These are phyloP conservation scores for Moesziomyces parantarcticus DNA, from an alignment of 1,284 basidiomycete genomes.

Conservation along the genomic window DNA sequence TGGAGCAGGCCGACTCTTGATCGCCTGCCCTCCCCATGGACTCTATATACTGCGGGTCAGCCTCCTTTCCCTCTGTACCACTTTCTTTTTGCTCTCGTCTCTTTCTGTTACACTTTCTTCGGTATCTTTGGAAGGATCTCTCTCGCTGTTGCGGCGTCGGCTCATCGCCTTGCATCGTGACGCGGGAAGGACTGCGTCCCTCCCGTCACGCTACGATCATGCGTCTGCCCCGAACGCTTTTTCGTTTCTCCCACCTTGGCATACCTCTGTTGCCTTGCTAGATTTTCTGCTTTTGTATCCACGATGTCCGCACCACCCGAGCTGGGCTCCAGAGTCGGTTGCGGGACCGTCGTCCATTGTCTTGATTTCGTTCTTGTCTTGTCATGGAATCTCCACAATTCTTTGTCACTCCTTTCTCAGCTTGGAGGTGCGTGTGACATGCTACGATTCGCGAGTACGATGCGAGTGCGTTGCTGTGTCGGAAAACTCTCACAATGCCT, in stretches of 20 bases:
- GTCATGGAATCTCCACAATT: constrained; percentile 8
- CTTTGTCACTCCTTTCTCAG: background rate
- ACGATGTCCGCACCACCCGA: constrained; percentile 31
- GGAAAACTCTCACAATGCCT: no score
- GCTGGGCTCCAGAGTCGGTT: constrained; percentile 27
- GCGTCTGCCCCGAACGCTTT: constrained; percentile 3
- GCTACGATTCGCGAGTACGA: background rate
- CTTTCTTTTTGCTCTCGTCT: background rate
- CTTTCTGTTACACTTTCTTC: no score
- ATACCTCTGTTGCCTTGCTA: background rate
- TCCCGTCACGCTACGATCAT: no score
- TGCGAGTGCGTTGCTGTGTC: no score
- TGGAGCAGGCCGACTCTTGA: constrained; percentile 38
- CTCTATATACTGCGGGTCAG: constrained; percentile 27
- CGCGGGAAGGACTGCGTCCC: background rate
- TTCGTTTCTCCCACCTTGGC: background rate
- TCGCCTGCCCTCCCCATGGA: constrained; percentile 9
- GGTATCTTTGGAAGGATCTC: constrained; percentile 19
- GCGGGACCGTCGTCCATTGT: constrained; percentile 21
- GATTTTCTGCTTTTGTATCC: constrained; percentile 5
- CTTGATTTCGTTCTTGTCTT: constrained; percentile 3
- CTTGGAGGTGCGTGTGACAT: background rate
- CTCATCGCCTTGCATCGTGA: background rate
- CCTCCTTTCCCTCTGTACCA: constrained; percentile 8
- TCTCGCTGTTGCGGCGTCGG: background rate